phyloP scores from a whole-genome alignment of 139 green algal genomes.

The Coelastrella sp. region DNA sequence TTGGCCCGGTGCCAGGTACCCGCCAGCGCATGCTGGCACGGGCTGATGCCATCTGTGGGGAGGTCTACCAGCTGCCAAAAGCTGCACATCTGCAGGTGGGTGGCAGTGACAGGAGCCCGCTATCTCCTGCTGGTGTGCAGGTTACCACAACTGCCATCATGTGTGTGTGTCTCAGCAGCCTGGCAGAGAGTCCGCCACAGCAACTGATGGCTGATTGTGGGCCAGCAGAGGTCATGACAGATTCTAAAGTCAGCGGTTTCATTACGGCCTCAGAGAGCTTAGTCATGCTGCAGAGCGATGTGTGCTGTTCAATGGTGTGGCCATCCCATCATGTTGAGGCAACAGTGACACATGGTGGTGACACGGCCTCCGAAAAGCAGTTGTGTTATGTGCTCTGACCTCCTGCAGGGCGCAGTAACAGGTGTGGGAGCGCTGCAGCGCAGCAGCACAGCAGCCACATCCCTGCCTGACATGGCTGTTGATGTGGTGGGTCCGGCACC shows the following conservation, averaged over 20 bases:
- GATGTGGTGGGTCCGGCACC: neutral
- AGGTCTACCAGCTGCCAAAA: conserved; percentile 58
- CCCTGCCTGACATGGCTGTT: neutral
- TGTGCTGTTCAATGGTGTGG: neutral
- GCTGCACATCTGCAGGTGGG: conserved; percentile 37
- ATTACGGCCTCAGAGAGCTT: too few species aligned
- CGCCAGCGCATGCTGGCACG: conserved; percentile 61
- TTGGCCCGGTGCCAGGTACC: conserved; percentile 33
- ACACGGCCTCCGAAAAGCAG: neutral
- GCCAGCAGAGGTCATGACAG: too few species aligned
- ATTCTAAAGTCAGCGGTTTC: too few species aligned
- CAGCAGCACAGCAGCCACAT: neutral
- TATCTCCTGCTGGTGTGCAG: too few species aligned
- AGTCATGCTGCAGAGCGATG: neutral
- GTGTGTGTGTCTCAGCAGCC: too few species aligned
- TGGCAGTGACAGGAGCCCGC: neutral
- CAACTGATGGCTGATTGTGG: too few species aligned
- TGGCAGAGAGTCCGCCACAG: too few species aligned
- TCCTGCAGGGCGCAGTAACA: neutral
- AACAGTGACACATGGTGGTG: too few species aligned
- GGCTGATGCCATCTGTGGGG: conserved; percentile 71
- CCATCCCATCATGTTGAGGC: too few species aligned
- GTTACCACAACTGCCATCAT: too few species aligned
- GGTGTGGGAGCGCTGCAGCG: conserved; percentile 29
- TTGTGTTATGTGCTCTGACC: neutral